These are phyloP conservation scores for Hypoxylon lienhwacheense DNA, from an alignment of 495 filamentous ascomycete species.

Conservation along the genomic window DNA sequence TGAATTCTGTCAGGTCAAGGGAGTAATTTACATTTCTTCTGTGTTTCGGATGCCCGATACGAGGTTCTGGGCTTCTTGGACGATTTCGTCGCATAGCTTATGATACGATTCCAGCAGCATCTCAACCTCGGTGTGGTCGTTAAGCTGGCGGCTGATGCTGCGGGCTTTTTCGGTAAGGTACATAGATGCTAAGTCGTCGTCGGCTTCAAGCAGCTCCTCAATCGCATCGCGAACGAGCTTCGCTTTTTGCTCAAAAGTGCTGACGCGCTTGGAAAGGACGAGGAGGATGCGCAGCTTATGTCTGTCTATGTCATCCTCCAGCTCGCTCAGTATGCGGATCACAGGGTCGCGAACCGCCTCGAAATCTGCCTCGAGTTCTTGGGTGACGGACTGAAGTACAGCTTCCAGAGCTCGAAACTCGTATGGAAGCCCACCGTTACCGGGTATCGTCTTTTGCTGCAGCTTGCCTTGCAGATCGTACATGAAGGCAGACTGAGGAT, in stretches of 20 bases:
- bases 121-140: slow-evolving; percentile 95
- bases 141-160: slow-evolving; percentile 71
- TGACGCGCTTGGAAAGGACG: slow-evolving; percentile 91
- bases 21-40: slow-evolving; percentile 82
- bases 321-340: slow-evolving; percentile 78
- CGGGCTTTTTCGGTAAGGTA: slow-evolving; percentile 84
- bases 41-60: slow-evolving; percentile 97
- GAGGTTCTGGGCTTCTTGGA: slow-evolving; percentile 88
- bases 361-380: slow-evolving; percentile 88
- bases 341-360: slow-evolving; percentile 91
- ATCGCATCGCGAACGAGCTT: slow-evolving; percentile 92
- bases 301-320: slow-evolving; percentile 96
- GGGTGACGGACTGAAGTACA: slow-evolving; percentile 79
- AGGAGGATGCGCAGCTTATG: slow-evolving; percentile 89
- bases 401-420: slow-evolving; percentile 79
- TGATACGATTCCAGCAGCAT: slow-evolving; percentile 96
- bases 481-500: slow-evolving; percentile 94
- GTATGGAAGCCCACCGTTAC: slow-evolving; percentile 62
- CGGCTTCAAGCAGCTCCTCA: slow-evolving; percentile 94
- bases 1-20: not conserved
- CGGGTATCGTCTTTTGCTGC: slow-evolving; percentile 53
- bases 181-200: slow-evolving; percentile 94
- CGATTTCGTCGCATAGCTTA: slow-evolving; percentile 97
- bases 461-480: slow-evolving; percentile 77
- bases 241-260: slow-evolving; percentile 96